These are phyloP conservation scores for Pseudogymnoascus sp. DNA, from an alignment of 2,329 filamentous ascomycete genomes.

Conservation along the genomic window DNA sequence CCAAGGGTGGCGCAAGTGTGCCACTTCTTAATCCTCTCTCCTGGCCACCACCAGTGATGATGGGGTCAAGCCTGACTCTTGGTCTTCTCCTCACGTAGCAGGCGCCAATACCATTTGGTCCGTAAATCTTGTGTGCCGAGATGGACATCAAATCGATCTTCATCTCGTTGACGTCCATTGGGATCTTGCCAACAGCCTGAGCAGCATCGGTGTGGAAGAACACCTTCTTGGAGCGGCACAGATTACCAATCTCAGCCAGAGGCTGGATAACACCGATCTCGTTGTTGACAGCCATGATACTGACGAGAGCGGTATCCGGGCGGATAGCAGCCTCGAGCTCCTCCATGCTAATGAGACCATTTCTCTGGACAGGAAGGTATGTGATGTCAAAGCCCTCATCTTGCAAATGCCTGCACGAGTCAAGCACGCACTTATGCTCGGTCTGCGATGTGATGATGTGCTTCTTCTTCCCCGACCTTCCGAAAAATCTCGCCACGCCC, in stretches of 20 bases:
- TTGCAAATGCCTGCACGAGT: slow-evolving; percentile 93
- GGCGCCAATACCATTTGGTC: slow-evolving; percentile 92
- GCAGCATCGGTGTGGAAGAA: slow-evolving; percentile 98
- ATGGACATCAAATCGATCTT: slow-evolving; percentile 99
- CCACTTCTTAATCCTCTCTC: slow-evolving; percentile 92
- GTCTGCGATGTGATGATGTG: slow-evolving; percentile 97
- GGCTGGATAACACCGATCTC: slow-evolving; percentile 99
- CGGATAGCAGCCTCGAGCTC: slow-evolving; percentile 82
- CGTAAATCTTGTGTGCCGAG: slow-evolving; percentile 97
- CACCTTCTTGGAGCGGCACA: slow-evolving; percentile 85
- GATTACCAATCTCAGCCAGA: slow-evolving; percentile 81
- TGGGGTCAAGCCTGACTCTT: slow-evolving; percentile 85
- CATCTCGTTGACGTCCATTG: slow-evolving; percentile 93
- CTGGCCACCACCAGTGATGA: slow-evolving; percentile 94
- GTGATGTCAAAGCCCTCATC: slow-evolving; percentile 95
- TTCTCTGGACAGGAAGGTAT: slow-evolving; percentile 84
- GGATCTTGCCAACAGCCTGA: slow-evolving; percentile 98
- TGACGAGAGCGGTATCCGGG: slow-evolving; percentile 85
- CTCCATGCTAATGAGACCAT: slow-evolving; percentile 77
- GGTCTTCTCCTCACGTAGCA: slow-evolving; percentile 92
- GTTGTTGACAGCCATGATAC: slow-evolving; percentile 98
- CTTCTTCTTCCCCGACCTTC: slow-evolving; percentile 88
- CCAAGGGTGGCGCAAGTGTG: slow-evolving; percentile 79
- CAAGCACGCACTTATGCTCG: slow-evolving; percentile 97
- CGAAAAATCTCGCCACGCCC: slow-evolving; percentile 92